Conservation (phyloP, 345 rosid genomes). For the Gossypium longicalyx region DNA sequence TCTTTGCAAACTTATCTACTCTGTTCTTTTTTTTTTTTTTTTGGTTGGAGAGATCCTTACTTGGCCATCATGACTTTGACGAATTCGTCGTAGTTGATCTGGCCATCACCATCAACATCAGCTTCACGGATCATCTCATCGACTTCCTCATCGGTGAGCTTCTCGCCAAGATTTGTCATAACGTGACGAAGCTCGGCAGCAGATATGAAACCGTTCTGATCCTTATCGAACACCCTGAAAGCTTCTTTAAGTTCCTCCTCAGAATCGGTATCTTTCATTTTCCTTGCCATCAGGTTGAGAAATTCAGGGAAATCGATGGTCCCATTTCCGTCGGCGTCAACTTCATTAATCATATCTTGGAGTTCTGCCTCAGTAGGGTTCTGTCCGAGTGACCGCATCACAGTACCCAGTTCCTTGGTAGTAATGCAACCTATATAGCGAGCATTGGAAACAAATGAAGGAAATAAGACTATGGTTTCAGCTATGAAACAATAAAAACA, state of each 20-base stretch:
- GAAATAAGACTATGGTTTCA: not conserved
- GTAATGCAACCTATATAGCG: conserved; percentile 20
- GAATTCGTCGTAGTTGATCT: conserved; percentile 21
- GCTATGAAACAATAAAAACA: not conserved
- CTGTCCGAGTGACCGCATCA: conserved; percentile 22
- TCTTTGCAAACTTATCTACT: conserved; percentile 20
- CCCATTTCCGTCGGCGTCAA: conserved; percentile 22
- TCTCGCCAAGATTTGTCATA: conserved; percentile 23
- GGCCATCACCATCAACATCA: conserved; percentile 22
- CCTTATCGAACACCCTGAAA: conserved; percentile 24
- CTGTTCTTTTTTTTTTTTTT: not conserved
- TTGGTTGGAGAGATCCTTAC: conserved; percentile 10
- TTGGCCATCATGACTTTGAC: conserved; percentile 26
- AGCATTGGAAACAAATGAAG: not conserved
- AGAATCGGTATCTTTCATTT: conserved; percentile 20
- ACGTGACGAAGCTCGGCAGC: conserved; percentile 25
- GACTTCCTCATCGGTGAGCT: conserved; percentile 23
- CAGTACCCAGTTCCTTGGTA: conserved; percentile 22
- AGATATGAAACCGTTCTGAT: conserved; percentile 21
- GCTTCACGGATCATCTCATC: conserved; percentile 25
- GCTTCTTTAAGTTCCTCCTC: conserved; percentile 25
- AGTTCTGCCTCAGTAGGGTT: conserved; percentile 25
- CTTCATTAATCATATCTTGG: conserved; percentile 23
- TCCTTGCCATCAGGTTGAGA: conserved; percentile 23
- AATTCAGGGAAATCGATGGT: conserved; percentile 23